Conservation (phyloP, 1,139 yeast species). For the Taiozyma sp. region DNA sequence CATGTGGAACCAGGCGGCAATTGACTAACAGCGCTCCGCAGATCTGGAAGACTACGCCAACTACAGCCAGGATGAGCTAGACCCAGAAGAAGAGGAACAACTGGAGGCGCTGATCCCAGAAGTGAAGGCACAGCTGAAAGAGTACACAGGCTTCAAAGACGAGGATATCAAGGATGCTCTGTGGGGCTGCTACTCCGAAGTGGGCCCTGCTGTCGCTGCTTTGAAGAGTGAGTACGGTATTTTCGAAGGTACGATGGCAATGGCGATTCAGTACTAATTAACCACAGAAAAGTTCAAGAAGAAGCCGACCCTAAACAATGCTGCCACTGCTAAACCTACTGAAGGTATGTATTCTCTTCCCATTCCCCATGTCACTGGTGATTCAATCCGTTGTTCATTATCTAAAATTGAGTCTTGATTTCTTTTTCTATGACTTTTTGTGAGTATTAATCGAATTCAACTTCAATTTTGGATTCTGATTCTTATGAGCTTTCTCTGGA, state of each 20-base stretch:
- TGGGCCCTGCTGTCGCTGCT: constrained; percentile 48
- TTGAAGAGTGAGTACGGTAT: constrained; percentile 34
- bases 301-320: constrained; percentile 4
- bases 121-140: constrained; percentile 31
- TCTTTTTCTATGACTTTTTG: background rate
- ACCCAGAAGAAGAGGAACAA: constrained; percentile 46
- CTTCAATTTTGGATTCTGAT: constrained; percentile 1
- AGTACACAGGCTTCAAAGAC: constrained; percentile 44
- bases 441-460: background rate
- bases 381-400: background rate
- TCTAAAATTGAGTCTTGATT: constrained; percentile 8
- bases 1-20: background rate
- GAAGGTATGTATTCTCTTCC: constrained; percentile 16
- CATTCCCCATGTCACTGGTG: background rate
- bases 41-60: constrained; percentile 25
- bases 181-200: constrained; percentile 54
- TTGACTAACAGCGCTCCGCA: background rate
- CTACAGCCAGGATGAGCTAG: constrained; percentile 34
- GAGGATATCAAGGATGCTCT: constrained; percentile 52
- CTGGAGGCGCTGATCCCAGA: constrained; percentile 38
- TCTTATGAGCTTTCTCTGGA: background rate
- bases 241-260: background rate
- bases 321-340: background rate
- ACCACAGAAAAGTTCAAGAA: constrained; percentile 14
- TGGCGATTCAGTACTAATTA: background rate